A percentile compares a stretch with the other conserved stretches of the same genome.
Evolutionary conservation across 2,329 filamentous ascomycete genomes (phyloP).

Genomic region (Cytospora leucostoma): DNA sequence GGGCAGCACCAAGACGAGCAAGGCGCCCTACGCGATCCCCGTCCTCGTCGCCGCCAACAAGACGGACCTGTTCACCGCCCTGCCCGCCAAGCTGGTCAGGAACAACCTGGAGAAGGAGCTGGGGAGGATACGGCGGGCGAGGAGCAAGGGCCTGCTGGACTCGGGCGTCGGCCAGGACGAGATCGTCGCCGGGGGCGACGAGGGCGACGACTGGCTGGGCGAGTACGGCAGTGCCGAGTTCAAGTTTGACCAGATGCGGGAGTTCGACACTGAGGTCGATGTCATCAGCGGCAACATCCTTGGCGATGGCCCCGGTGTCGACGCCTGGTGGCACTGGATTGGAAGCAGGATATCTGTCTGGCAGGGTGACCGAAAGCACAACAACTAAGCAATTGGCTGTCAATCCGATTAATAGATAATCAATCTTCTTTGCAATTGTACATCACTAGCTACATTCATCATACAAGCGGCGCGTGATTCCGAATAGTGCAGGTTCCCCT

Average conservation of each 20-base stretch:
- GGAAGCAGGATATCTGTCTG: constrained; percentile 65
- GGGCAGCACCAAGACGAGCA: constrained; percentile 42
- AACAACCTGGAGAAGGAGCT: constrained; percentile 78
- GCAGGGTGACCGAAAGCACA: constrained; percentile 15
- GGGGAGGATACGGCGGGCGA: constrained; percentile 72
- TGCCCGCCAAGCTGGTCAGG: constrained; percentile 77
- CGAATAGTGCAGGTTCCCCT: neutral
- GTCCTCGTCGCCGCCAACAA: constrained; percentile 93
- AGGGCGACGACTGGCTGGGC: constrained; percentile 83
- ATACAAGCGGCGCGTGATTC: neutral
- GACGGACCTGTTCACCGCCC: constrained; percentile 89
- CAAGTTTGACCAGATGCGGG: constrained; percentile 77
- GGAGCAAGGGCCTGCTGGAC: constrained; percentile 79
- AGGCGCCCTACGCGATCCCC: constrained; percentile 62
- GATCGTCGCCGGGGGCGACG: constrained; percentile 62
- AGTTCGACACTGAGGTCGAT: constrained; percentile 77
- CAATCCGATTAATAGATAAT: constrained; percentile 2
- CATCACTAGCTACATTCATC: neutral
- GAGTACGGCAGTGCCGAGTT: constrained; percentile 78
- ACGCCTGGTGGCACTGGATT: constrained; percentile 91
- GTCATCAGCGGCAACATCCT: constrained; percentile 74
- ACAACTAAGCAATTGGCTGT: neutral
- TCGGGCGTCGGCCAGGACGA: constrained; percentile 72
- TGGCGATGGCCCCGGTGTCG: constrained; percentile 68
- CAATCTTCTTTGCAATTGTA: neutral